Evolutionary conservation across 257 asterid genomes (phyloP).

Genomic region (Datura wrightii): DNA sequence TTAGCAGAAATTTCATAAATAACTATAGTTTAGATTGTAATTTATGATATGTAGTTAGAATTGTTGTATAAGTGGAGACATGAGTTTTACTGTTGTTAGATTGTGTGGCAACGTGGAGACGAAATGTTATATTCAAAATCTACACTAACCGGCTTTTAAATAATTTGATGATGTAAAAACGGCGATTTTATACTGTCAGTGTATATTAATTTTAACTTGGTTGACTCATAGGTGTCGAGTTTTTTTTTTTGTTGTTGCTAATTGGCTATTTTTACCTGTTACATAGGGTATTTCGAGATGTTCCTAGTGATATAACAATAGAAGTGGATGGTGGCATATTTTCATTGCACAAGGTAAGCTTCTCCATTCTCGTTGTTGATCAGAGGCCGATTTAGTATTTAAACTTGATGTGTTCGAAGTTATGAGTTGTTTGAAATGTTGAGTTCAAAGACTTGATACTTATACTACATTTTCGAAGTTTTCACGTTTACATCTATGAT

Average conservation of each 20-base stretch:
- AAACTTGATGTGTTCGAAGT: not conserved
- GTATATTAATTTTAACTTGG: not conserved
- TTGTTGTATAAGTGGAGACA: too few relatives aligned
- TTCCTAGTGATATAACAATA: slow-evolving; percentile 86
- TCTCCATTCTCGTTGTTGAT: not conserved
- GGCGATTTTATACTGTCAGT: not conserved
- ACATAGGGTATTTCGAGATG: slow-evolving; percentile 89
- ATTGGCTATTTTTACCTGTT: slow-evolving; percentile 31
- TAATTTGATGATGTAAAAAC: not conserved
- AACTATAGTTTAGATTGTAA: too few relatives aligned
- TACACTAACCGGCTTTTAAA: not conserved
- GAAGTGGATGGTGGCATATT: slow-evolving; percentile 83
- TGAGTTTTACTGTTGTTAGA: too few relatives aligned
- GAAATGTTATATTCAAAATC: not conserved
- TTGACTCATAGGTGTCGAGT: not conserved
- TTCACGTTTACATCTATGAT: not conserved
- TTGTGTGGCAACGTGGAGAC: not conserved
- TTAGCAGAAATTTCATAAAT: not conserved
- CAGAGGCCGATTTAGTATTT: not conserved
- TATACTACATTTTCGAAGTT: not conserved
- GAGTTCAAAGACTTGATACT: not conserved
- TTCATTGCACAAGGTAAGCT: slow-evolving; percentile 78
- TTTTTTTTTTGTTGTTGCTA: not conserved
- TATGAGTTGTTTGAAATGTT: not conserved
- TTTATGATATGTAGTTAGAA: too few relatives aligned